Conservation (phyloP, 2,329 filamentous ascomycete species). For the Thielaviopsis ethacetica region DNA sequence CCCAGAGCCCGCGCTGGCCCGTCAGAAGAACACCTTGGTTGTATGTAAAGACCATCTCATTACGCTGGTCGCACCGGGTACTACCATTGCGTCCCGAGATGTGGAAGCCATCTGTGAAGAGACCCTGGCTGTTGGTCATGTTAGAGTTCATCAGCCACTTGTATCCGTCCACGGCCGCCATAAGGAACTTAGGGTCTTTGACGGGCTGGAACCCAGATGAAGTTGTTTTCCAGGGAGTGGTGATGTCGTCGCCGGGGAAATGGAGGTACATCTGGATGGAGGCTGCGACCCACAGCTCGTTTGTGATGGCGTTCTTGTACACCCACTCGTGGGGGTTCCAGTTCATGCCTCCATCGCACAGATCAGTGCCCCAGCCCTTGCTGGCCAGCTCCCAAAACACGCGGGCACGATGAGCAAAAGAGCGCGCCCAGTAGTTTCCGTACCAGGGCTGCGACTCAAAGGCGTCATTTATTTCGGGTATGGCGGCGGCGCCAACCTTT, state of each 20-base stretch:
- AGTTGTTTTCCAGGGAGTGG: constrained; percentile 41
- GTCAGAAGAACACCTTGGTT: constrained; percentile 86
- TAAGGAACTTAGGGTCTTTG: constrained; percentile 46
- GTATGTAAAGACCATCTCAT: constrained; percentile 88
- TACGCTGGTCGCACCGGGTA: constrained; percentile 55
- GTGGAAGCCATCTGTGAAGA: constrained; percentile 83
- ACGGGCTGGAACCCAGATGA: constrained; percentile 18
- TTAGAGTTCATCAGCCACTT: constrained; percentile 62
- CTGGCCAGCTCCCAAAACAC: constrained; percentile 73
- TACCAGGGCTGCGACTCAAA: constrained; percentile 46
- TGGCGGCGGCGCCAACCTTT: constrained; percentile 14
- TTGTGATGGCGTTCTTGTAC: constrained; percentile 95
- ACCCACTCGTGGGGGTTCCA: constrained; percentile 71
- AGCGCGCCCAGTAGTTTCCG: constrained; percentile 54
- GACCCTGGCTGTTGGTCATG: constrained; percentile 60
- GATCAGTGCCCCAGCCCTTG: constrained; percentile 61
- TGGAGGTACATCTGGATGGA: constrained; percentile 80
- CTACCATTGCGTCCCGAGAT: constrained; percentile 28
- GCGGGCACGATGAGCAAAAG: constrained; percentile 68
- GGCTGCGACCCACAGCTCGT: constrained; percentile 73
- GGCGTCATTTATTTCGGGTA: constrained; percentile 17
- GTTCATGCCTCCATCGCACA: constrained; percentile 77
- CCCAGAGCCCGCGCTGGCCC: constrained; percentile 64
- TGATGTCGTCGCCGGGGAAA: constrained; percentile 65
- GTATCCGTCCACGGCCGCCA: constrained; percentile 63